Evolutionary conservation across 192 early-diverging fungal species (phyloP).

Genomic region (Dissophora globulifera): DNA sequence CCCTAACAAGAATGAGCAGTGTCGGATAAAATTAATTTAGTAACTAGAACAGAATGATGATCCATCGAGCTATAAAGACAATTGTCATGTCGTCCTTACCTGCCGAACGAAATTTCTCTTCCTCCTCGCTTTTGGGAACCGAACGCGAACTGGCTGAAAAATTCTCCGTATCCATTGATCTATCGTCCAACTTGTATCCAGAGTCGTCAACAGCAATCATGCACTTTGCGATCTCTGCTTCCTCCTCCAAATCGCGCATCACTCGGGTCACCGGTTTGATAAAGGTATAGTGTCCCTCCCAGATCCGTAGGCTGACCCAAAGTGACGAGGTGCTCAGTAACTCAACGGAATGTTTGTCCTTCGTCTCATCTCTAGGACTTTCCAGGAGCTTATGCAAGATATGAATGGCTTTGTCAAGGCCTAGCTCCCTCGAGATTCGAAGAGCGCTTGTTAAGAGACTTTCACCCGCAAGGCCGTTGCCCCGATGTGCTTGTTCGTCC

Average conservation of each 20-base stretch:
- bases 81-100: constrained; percentile 22
- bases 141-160: neutral
- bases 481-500: constrained; percentile 15
- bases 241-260: constrained; percentile 10
- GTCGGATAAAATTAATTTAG: neutral
- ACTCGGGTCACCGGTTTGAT: constrained; percentile 6
- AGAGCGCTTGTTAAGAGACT: constrained; percentile 13
- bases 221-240: constrained; percentile 7
- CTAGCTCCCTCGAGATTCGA: constrained; percentile 9
- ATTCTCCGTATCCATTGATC: neutral
- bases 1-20: neutral
- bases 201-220: constrained; percentile 12
- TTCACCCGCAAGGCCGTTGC: constrained; percentile 16
- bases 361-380: neutral
- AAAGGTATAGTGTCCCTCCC: constrained; percentile 32
- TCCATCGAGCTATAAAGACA: too few species aligned
- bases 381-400: neutral
- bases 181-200: constrained; percentile 3
- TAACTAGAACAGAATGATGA: too few species aligned
- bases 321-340: constrained; percentile 17
- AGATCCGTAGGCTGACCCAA: constrained; percentile 25
- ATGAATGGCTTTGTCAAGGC: constrained; percentile 19
- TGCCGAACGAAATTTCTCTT: constrained; percentile 27
- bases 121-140: neutral
- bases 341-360: neutral